These are phyloP conservation scores for Biscogniauxia marginata DNA, from an alignment of 2,329 filamentous ascomycete genomes.

Conservation along the genomic window DNA sequence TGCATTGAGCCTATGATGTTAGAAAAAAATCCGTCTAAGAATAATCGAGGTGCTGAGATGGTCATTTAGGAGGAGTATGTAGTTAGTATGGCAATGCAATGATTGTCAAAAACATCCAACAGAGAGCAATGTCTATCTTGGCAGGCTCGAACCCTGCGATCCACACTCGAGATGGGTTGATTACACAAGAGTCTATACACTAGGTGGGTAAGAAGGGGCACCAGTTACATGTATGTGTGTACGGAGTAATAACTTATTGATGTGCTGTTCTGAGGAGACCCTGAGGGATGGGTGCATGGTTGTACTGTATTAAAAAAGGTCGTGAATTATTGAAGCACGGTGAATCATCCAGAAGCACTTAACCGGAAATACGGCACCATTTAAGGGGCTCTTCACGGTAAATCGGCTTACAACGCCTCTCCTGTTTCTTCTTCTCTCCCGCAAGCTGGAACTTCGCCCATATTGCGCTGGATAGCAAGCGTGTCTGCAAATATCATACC, in stretches of 20 bases:
- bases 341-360: neutral
- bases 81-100: neutral
- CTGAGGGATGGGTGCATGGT: neutral
- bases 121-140: neutral
- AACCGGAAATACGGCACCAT: neutral
- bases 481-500: neutral
- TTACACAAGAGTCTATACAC: neutral
- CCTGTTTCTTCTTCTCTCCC: neutral
- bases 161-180: neutral
- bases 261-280: neutral
- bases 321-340: neutral
- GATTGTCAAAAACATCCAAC: neutral
- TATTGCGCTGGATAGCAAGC: neutral
- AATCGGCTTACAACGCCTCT: neutral
- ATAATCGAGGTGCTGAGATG: neutral
- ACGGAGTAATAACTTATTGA: neutral
- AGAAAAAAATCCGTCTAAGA: neutral
- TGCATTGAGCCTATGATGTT: too few species aligned
- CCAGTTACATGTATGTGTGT: neutral
- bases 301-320: neutral
- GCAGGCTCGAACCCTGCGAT: neutral
- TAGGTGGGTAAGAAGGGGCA: neutral
- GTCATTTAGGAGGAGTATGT: neutral
- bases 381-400: neutral
- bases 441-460: neutral